phyloP scores from a whole-genome alignment of 2,329 filamentous ascomycete species.

The Lasiodiplodia hormozganensis region DNA sequence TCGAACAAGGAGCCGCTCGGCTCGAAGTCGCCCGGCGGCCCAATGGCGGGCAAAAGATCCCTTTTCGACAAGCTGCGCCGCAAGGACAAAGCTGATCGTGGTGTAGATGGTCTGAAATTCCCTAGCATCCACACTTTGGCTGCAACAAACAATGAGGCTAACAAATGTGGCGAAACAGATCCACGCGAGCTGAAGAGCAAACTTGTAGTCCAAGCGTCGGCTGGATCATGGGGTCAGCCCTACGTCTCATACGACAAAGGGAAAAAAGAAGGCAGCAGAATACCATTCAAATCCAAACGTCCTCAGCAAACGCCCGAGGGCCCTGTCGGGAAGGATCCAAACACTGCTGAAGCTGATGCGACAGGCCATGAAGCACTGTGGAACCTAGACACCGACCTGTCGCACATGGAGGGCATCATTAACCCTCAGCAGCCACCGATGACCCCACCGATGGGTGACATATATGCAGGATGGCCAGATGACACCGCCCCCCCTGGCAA shows the following conservation, averaged over 20 bases:
- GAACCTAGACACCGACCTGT: slow-evolving; percentile 84
- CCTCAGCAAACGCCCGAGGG: slow-evolving; percentile 35
- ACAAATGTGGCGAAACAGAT: slow-evolving; percentile 40
- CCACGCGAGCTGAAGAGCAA: slow-evolving; percentile 41
- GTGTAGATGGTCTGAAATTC: slow-evolving; percentile 49
- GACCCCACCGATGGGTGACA: slow-evolving; percentile 66
- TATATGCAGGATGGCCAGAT: slow-evolving; percentile 56
- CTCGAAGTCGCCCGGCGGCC: slow-evolving; percentile 64
- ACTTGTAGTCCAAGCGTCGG: slow-evolving; percentile 28
- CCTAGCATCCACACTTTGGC: slow-evolving; percentile 48
- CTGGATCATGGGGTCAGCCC: slow-evolving; percentile 28
- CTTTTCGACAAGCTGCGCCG: slow-evolving; percentile 62
- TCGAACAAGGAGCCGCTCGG: slow-evolving; percentile 57
- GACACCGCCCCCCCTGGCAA: slow-evolving; percentile 38
- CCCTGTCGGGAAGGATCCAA: slow-evolving; percentile 52
- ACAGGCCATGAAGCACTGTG: slow-evolving; percentile 68
- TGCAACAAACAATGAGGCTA: slow-evolving; percentile 44
- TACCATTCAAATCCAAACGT: slow-evolving; percentile 39
- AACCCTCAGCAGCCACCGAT: slow-evolving; percentile 67
- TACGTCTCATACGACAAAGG: slow-evolving; percentile 26
- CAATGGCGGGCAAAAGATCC: slow-evolving; percentile 54
- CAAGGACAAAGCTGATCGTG: slow-evolving; percentile 53
- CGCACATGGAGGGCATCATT: slow-evolving; percentile 90
- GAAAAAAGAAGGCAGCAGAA: slow-evolving; percentile 35
- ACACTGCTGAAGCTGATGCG: slow-evolving; percentile 48